Percentiles rank a stretch among this genome's conserved stretches.
phyloP scores from a whole-genome alignment of 1,284 basidiomycete genomes.

The Ganoderma resinaceum region DNA sequence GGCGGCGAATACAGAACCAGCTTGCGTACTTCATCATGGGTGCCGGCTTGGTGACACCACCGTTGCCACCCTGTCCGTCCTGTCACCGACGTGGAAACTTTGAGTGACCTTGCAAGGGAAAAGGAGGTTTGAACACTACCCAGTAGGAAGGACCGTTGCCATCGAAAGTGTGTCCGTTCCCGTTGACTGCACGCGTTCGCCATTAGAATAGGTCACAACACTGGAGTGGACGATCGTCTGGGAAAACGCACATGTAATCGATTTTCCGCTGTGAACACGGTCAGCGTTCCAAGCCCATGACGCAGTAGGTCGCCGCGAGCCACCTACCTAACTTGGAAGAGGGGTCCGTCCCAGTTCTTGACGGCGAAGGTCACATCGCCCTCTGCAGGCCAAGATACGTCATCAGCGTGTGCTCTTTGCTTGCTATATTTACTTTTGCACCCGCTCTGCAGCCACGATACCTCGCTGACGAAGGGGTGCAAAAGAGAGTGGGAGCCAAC shows the following conservation, averaged over 20 bases:
- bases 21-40: conserved; percentile 43
- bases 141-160: conserved; percentile 50
- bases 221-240: not conserved
- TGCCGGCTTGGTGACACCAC: conserved; percentile 47
- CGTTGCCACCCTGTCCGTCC: conserved; percentile 49
- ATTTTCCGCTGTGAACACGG: conserved; percentile 19
- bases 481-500: not conserved
- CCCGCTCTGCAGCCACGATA: not conserved
- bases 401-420: conserved; percentile 6
- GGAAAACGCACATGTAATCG: conserved; percentile 26
- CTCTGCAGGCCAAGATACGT: conserved; percentile 24
- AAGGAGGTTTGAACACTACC: conserved; percentile 29
- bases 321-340: conserved; percentile 34
- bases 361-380: conserved; percentile 34
- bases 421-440: conserved; percentile 3
- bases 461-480: not conserved
- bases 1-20: not conserved
- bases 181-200: conserved; percentile 41
- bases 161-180: conserved; percentile 49
- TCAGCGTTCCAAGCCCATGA: conserved; percentile 1
- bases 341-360: conserved; percentile 32
- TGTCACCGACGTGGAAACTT: conserved; percentile 11
- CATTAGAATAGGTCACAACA: conserved; percentile 7
- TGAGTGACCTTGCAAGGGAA: not conserved
- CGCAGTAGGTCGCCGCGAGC: not conserved